Conservation (phyloP, 441 rosid genomes). For the Syzygium syzygioides region DNA sequence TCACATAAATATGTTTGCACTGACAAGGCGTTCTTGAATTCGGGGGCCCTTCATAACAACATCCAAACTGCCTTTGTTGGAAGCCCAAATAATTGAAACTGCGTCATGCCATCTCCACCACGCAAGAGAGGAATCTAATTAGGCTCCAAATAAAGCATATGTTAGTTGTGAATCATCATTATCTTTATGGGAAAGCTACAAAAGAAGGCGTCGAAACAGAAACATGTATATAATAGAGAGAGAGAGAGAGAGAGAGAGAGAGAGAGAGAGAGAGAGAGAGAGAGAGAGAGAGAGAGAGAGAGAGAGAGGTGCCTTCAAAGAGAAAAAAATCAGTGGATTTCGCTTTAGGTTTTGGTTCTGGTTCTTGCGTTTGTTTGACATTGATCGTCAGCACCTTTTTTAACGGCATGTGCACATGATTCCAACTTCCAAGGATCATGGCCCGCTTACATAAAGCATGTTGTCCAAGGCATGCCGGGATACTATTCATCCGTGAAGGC, state of each 20-base stretch:
- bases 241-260: neutral
- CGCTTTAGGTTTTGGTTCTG: neutral
- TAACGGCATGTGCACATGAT: neutral
- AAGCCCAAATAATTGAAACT: neutral
- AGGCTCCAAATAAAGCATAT: neutral
- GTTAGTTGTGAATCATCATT: neutral
- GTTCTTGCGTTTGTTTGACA: neutral
- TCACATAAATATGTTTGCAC: neutral
- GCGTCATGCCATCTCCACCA: neutral
- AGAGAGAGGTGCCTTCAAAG: neutral
- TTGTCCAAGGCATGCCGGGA: neutral
- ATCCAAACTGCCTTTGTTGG: neutral
- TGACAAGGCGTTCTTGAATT: neutral
- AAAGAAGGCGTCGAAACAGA: neutral
- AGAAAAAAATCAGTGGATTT: neutral
- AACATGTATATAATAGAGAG: neutral
- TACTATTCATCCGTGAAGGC: too few relatives aligned
- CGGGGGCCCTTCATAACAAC: too few relatives aligned
- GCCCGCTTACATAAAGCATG: neutral
- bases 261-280: neutral
- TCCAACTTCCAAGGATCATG: neutral
- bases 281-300: neutral
- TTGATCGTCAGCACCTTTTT: neutral
- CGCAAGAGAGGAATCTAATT: neutral
- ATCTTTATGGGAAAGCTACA: neutral